Conservation (phyloP, 1,284 basidiomycete species). For the Ustilago lituana region DNA sequence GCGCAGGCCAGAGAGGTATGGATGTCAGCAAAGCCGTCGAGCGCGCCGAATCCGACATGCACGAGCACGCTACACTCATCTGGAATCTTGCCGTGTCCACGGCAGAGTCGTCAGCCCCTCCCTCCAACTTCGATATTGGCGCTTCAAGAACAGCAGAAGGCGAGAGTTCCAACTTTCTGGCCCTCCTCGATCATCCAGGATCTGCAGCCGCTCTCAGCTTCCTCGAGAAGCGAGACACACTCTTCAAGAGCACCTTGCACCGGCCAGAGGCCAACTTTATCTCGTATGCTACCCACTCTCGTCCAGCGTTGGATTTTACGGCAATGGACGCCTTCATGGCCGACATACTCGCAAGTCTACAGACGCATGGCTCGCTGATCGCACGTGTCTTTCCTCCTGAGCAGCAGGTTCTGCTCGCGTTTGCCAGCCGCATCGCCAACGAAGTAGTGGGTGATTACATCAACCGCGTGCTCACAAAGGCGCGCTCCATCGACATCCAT, state of each 20-base stretch:
- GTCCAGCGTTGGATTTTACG: slow-evolving; percentile 77
- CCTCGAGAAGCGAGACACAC: slow-evolving; percentile 92
- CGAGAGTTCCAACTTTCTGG: slow-evolving; percentile 81
- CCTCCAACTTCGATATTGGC: neutral
- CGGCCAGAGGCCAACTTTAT: slow-evolving; percentile 77
- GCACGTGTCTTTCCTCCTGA: slow-evolving; percentile 84
- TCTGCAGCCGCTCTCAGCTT: slow-evolving; percentile 71
- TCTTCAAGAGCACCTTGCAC: slow-evolving; percentile 80
- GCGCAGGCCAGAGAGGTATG: slow-evolving; percentile 41
- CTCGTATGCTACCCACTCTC: slow-evolving; percentile 1
- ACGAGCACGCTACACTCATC: slow-evolving; percentile 34
- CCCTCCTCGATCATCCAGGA: slow-evolving; percentile 69
- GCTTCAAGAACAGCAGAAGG: slow-evolving; percentile 72
- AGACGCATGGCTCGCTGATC: slow-evolving; percentile 80
- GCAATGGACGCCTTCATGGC: slow-evolving; percentile 92
- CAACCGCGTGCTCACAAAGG: slow-evolving; percentile 78
- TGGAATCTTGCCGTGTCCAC: slow-evolving; percentile 35
- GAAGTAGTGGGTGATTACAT: slow-evolving; percentile 84
- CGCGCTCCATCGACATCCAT: slow-evolving; percentile 78
- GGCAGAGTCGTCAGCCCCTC: neutral
- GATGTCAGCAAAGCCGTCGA: slow-evolving; percentile 42
- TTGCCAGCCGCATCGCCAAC: slow-evolving; percentile 78
- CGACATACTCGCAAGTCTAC: slow-evolving; percentile 74
- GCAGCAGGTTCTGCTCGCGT: slow-evolving; percentile 77
- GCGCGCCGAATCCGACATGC: slow-evolving; percentile 39